A percentile compares a stretch with the other conserved stretches of the same genome.
phyloP scores from a whole-genome alignment of 2,329 filamentous ascomycete species.

The Colletotrichum sp. region DNA sequence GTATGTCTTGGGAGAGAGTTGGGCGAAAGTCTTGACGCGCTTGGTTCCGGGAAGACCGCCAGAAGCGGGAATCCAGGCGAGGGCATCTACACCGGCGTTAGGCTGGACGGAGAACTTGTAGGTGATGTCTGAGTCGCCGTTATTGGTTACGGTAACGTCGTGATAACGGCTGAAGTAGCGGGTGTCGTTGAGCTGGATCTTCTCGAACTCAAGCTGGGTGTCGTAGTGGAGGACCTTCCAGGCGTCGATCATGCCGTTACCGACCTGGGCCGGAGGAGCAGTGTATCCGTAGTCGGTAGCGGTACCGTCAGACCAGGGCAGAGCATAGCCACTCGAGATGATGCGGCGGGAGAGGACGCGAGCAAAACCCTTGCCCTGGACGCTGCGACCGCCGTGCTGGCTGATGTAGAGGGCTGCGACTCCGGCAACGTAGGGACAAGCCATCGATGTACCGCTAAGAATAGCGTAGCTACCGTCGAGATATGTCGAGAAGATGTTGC shows the following conservation, averaged over 20 bases:
- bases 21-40: slow-evolving; percentile 25
- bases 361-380: slow-evolving; percentile 35
- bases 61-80: slow-evolving; percentile 22
- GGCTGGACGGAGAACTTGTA: slow-evolving; percentile 36
- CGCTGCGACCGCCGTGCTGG: slow-evolving; percentile 33
- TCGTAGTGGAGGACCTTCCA: slow-evolving; percentile 44
- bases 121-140: slow-evolving; percentile 34
- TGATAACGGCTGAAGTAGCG: slow-evolving; percentile 37
- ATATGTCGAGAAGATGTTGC: slow-evolving; percentile 47
- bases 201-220: slow-evolving; percentile 42
- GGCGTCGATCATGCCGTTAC: slow-evolving; percentile 46
- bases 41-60: background rate
- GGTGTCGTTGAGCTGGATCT: slow-evolving; percentile 51
- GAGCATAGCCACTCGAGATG: slow-evolving; percentile 34
- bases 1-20: slow-evolving; percentile 25
- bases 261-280: slow-evolving; percentile 43
- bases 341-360: slow-evolving; percentile 34
- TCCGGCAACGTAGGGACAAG: slow-evolving; percentile 46
- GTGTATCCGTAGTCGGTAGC: slow-evolving; percentile 25
- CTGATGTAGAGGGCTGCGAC: slow-evolving; percentile 38
- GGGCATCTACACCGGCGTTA: slow-evolving; percentile 41
- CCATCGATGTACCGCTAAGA: slow-evolving; percentile 52
- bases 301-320: slow-evolving; percentile 35
- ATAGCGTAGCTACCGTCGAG: slow-evolving; percentile 44
- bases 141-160: slow-evolving; percentile 39